phyloP scores from a whole-genome alignment of 805 yeast species.

The Citeromyces matritensis region DNA sequence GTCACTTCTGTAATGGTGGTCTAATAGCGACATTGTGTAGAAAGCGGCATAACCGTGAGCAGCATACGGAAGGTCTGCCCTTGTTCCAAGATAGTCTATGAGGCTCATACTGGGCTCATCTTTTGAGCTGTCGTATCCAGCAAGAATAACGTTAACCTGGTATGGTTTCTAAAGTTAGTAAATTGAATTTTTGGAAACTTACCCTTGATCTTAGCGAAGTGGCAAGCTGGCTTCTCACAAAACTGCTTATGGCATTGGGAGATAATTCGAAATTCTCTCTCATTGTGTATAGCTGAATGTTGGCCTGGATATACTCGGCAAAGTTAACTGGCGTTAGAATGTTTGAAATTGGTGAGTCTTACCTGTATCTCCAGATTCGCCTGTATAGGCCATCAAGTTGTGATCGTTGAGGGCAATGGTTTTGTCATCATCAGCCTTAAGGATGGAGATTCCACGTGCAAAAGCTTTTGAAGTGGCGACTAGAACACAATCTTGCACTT shows the following conservation, averaged over 20 bases:
- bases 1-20: slow-evolving; percentile 74
- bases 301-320: slow-evolving; percentile 90
- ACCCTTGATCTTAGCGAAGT: slow-evolving; percentile 72
- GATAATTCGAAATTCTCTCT: slow-evolving; percentile 72
- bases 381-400: slow-evolving; percentile 77
- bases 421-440: slow-evolving; percentile 70
- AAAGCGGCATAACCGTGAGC: slow-evolving; percentile 99
- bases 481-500: slow-evolving; percentile 65
- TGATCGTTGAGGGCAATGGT: slow-evolving; percentile 62
- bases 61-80: slow-evolving; percentile 83
- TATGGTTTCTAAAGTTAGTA: slow-evolving; percentile 47
- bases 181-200: slow-evolving; percentile 5
- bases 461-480: slow-evolving; percentile 92
- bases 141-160: slow-evolving; percentile 85
- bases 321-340: slow-evolving; percentile 40
- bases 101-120: slow-evolving; percentile 59
- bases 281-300: slow-evolving; percentile 75
- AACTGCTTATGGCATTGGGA: slow-evolving; percentile 78
- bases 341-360: slow-evolving; percentile 4
- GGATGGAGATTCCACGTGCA: slow-evolving; percentile 76
- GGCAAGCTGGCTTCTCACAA: slow-evolving; percentile 80
- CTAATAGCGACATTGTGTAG: slow-evolving; percentile 79
- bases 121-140: slow-evolving; percentile 56
- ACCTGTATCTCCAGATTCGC: slow-evolving; percentile 89
- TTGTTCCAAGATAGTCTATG: slow-evolving; percentile 91